Percentiles rank a stretch among this genome's conserved stretches.
Evolutionary conservation across 495 filamentous ascomycete species (phyloP).

Genomic region (Parmelia sp.): DNA sequence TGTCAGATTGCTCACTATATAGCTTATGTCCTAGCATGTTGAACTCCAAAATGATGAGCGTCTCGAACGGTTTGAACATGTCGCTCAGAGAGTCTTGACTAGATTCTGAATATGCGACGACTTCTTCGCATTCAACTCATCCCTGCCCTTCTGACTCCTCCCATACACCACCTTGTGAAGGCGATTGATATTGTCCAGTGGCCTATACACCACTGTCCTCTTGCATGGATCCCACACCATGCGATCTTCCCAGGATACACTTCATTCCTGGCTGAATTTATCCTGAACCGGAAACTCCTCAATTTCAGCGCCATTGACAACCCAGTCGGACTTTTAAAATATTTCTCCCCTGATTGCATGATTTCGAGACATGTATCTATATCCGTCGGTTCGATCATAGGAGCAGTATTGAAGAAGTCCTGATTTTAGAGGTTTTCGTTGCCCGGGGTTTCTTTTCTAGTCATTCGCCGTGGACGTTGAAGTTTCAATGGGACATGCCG

Average conservation of each 20-base stretch:
- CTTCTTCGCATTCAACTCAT: slow-evolving; percentile 10
- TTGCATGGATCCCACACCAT: slow-evolving; percentile 15
- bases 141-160: slow-evolving; percentile 13
- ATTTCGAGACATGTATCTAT: slow-evolving; percentile 20
- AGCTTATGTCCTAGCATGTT: too few relatives aligned
- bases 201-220: slow-evolving; percentile 16
- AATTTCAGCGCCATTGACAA: slow-evolving; percentile 4
- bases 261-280: slow-evolving; percentile 1
- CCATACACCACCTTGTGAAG: slow-evolving; percentile 16
- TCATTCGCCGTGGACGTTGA: slow-evolving; percentile 10
- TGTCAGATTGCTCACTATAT: too few relatives aligned
- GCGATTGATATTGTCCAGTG: slow-evolving; percentile 21
- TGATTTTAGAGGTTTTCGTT: slow-evolving; percentile 9
- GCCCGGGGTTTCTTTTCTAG: slow-evolving; percentile 10
- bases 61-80: too few relatives aligned
- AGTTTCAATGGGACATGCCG: slow-evolving; percentile 17
- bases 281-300: slow-evolving; percentile 17
- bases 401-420: slow-evolving; percentile 24
- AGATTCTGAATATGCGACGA: too few relatives aligned
- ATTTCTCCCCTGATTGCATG: slow-evolving; percentile 19
- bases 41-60: too few relatives aligned
- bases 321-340: slow-evolving; percentile 14
- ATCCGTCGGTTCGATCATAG: slow-evolving; percentile 23
- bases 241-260: slow-evolving; percentile 22
- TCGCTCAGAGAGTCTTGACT: too few relatives aligned